Conservation (phyloP, 441 rosid species). For the Euphorbia schlechtendalii region DNA sequence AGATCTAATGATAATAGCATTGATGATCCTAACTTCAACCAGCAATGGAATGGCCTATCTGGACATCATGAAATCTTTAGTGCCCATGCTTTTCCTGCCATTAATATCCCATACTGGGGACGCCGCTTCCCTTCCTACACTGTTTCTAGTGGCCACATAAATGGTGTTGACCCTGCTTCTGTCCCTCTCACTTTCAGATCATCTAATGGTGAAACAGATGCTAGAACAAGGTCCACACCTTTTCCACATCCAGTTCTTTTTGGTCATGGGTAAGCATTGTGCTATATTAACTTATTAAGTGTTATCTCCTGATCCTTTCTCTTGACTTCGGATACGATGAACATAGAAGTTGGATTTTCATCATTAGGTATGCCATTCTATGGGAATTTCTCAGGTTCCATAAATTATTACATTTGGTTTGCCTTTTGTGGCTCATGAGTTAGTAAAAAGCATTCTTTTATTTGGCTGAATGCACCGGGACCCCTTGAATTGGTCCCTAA, state of each 20-base stretch:
- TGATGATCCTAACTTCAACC: constrained; percentile 37
- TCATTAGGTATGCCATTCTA: background rate
- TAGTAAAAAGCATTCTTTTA: background rate
- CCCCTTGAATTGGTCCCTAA: no score
- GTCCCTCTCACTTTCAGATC: constrained; percentile 37
- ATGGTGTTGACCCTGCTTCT: constrained; percentile 40
- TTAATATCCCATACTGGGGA: constrained; percentile 47
- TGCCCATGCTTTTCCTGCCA: constrained; percentile 50
- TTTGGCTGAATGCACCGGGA: no score
- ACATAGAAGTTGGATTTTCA: background rate
- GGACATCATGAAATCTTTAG: constrained; percentile 37
- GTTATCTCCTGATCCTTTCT: background rate
- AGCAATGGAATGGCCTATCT: constrained; percentile 51
- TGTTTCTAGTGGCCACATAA: constrained; percentile 31
- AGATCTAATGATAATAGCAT: constrained; percentile 30
- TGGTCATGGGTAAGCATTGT: constrained; percentile 51
- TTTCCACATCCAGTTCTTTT: constrained; percentile 41
- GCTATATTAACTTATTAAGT: background rate
- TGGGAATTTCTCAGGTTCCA: background rate
- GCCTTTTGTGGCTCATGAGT: background rate
- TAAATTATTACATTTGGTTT: background rate
- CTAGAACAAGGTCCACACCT: constrained; percentile 29
- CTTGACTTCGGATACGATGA: background rate
- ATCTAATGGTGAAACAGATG: constrained; percentile 38
- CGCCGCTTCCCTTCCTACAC: constrained; percentile 42